These are phyloP conservation scores for Polytrichum commune DNA, from an alignment of 225 moss, liverwort and hornwort species.

Conservation along the genomic window DNA sequence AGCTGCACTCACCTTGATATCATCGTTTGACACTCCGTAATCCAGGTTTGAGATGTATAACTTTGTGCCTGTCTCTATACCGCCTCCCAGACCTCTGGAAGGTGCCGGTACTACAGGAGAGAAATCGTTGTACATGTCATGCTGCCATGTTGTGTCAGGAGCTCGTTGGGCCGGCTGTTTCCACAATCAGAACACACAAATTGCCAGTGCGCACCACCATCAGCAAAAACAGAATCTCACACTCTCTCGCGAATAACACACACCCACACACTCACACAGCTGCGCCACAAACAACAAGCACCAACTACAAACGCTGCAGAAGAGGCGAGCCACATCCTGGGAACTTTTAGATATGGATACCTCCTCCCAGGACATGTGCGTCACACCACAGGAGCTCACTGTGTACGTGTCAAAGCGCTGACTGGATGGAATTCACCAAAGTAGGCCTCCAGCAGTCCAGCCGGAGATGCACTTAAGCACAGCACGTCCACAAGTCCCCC, in stretches of 20 bases:
- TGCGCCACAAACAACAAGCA: slow-evolving; percentile 44
- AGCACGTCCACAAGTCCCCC: slow-evolving; percentile 63
- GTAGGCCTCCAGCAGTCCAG: slow-evolving; percentile 83
- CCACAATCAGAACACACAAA: slow-evolving; percentile 39
- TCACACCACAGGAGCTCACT: slow-evolving; percentile 74
- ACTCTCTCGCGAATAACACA: slow-evolving; percentile 30
- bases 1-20: slow-evolving; percentile 70
- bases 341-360: slow-evolving; percentile 97
- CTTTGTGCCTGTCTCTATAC: slow-evolving; percentile 97
- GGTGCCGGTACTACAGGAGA: slow-evolving; percentile 45
- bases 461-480: slow-evolving; percentile 89
- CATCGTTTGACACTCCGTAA: slow-evolving; percentile 97
- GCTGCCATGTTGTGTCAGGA: slow-evolving; percentile 89
- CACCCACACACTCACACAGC: slow-evolving; percentile 32
- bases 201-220: slow-evolving; percentile 74
- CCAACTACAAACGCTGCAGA: slow-evolving; percentile 70
- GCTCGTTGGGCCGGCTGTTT: slow-evolving; percentile 89
- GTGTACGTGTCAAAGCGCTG: slow-evolving; percentile 68
- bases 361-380: slow-evolving; percentile 96
- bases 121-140: slow-evolving; percentile 94
- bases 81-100: slow-evolving; percentile 54
- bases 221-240: slow-evolving; percentile 59
- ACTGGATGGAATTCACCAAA: slow-evolving; percentile 60
- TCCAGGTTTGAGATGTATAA: slow-evolving; percentile 98
- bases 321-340: slow-evolving; percentile 98